Base-by-base conservation (phyloP, 202 grass and related monocot species). In the Elaeis oleifera region DNA sequence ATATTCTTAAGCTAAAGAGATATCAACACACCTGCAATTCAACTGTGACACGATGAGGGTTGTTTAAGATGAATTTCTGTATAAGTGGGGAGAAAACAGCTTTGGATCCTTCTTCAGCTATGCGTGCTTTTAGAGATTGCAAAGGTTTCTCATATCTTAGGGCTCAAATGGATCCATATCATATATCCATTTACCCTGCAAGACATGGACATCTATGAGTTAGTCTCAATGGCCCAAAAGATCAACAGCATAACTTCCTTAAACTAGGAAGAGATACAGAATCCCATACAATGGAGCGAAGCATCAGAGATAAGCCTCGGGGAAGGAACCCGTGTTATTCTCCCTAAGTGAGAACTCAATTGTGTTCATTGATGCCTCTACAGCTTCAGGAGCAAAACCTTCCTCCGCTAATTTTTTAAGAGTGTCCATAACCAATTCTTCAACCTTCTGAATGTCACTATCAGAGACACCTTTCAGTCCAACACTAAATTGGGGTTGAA, bases 101-200 rank as follows among this genome's bases (percentile, higher is more conserved):
- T 80, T 89, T 89, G n/a, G 94, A 78, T 80, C 94, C 94, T 78
- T 94, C 74, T 24, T 65, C 79, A 56, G 77, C 82, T 84, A 99
- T 85, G 39, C 82, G 75, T 73, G 88, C 80, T 89, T 99, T 99
- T 72, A 99, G 56, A 51, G 83, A 68, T 72, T 99, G 84, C 80
- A 99, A 75, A 7, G 94, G 88, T 53, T 56, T 58, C 69, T 99
- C 88, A 86, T 89, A 99, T 84, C 87, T 99, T 69, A 99, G 78
- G 94, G 94, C 69, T 99, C 94, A 60, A 99, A 92, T 51, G 88
- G 94, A 69, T 99, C 94, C 94, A 89, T 79, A 68, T 92, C 94
- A 63, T 99, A 99, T 69, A 99, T 99, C 94, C 94, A 99, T 76
- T 92, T 99, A 20, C 85, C 94, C 94, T 94, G 75, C 55, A 86